Conservation (phyloP, 108 stramenopile species). For the Cyclotella sp. region DNA sequence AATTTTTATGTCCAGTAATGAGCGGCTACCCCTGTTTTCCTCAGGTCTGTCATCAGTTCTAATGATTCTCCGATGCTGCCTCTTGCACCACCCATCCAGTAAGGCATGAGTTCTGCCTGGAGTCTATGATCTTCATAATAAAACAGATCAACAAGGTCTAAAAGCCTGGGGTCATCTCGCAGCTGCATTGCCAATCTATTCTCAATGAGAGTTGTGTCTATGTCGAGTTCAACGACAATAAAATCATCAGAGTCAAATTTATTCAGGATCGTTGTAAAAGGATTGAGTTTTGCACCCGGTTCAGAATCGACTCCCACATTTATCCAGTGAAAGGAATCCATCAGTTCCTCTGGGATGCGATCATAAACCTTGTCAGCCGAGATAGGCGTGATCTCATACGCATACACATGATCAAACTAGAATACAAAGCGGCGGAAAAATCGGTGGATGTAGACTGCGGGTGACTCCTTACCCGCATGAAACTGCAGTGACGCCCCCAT, state of each 20-base stretch:
- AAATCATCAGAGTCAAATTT: constrained; percentile 54
- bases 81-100: constrained; percentile 43
- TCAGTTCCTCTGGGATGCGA: no score
- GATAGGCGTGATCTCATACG: no score
- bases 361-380: no score
- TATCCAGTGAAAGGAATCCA: constrained; percentile 34
- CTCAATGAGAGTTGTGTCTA: constrained; percentile 60
- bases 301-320: constrained; percentile 36
- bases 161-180: constrained; percentile 12
- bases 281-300: constrained; percentile 48
- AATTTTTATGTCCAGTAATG: constrained; percentile 61
- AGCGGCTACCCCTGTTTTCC: constrained; percentile 58
- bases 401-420: no score
- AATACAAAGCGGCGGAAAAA: no score
- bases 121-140: constrained; percentile 79
- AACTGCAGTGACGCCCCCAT: constrained; percentile 69
- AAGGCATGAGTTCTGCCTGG: constrained; percentile 32
- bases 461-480: constrained; percentile 38
- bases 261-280: constrained; percentile 34
- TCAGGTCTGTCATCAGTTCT: constrained; percentile 50
- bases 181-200: constrained; percentile 49
- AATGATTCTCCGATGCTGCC: constrained; percentile 57
- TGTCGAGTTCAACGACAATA: constrained; percentile 74
- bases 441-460: constrained; percentile 42
- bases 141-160: constrained; percentile 68